Base-by-base conservation (phyloP, 345 rosid genomes). In the Rhodamnia argentea region DNA sequence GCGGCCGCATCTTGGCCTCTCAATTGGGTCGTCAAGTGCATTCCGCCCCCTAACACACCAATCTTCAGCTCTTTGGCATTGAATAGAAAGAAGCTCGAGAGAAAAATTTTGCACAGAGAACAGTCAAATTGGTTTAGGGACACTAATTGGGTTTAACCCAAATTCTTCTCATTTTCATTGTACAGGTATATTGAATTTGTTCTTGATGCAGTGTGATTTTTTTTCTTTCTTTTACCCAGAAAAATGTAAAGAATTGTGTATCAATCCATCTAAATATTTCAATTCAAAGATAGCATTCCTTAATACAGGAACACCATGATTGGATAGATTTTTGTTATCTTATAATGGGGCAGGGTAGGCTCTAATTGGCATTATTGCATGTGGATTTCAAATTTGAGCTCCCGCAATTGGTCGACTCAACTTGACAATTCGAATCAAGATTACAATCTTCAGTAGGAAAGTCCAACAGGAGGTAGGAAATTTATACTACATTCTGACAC, bases 1-100 rank as follows among this genome's bases (percentile, higher is more conserved):
- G 96, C 94, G 15, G 91, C 93, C 12, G 54, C 87, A 2, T 90
- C 98, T 2, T 95, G 99, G 99, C 98, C 98, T 1, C 93, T 93
- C 52, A 96, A 93, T 16, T 94, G 92, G 93, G 29, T 85, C 29
- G 91, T 94, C 85, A 96, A 95, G 91, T 91, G 81, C 89, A 78
- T 95, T 18, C 95, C 94, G 11, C 95, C 95, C 47, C 93, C 95
- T 1, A 88, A 92, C 83, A 90, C 60, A 27, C 92, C 92, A 24
- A 81, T 94, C 85, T 90, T 90, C 75, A 90, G 89, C 92, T 90
- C 89, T 88, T 84, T 93, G 62, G 89, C 87, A 82, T 78, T 74
- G 84, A 90, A 83, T 57, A 84, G 82, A 58, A n/a, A 40, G 47
- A 29, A 84, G 54, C 26, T 18, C n/a, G 1, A 1, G 83, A 5